Evolutionary conservation across 352 stramenopile genomes (phyloP).

Genomic region (Phytophthora nicotianae): DNA sequence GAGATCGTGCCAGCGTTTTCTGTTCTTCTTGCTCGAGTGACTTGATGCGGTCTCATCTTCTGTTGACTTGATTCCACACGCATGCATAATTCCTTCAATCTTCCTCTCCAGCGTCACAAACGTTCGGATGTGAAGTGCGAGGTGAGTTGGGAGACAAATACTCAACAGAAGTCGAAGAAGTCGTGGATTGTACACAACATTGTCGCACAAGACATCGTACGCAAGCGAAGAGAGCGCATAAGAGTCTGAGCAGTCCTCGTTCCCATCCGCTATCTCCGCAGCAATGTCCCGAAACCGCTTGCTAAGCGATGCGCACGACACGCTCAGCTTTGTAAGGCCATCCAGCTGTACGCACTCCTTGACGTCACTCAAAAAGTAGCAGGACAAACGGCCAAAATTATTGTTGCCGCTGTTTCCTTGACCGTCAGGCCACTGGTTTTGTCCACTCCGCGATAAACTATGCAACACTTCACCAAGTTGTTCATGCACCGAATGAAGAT

Average conservation of each 20-base stretch:
- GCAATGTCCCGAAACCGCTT: constrained; percentile 48
- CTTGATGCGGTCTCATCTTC: not conserved
- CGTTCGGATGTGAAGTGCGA: constrained; percentile 21
- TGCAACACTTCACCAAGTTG: constrained; percentile 24
- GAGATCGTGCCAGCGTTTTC: constrained; percentile 3
- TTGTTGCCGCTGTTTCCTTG: constrained; percentile 7
- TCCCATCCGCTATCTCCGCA: constrained; percentile 16
- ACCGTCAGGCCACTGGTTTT: not conserved
- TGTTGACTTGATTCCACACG: constrained; percentile 39
- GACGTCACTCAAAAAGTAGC: constrained; percentile 44
- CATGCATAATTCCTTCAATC: constrained; percentile 49
- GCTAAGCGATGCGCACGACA: constrained; percentile 43
- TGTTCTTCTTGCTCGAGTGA: not conserved
- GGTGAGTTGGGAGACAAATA: constrained; percentile 42
- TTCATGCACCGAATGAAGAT: constrained; percentile 20
- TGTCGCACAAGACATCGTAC: constrained; percentile 65
- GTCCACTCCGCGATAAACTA: constrained; percentile 11
- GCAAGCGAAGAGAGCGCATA: constrained; percentile 31
- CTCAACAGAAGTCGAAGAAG: constrained; percentile 58
- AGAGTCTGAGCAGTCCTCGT: constrained; percentile 4
- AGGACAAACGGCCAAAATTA: constrained; percentile 38
- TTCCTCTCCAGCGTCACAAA: constrained; percentile 40
- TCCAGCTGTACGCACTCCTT: constrained; percentile 32
- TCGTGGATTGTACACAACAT: constrained; percentile 64
- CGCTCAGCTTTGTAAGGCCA: constrained; percentile 49